phyloP scores from a whole-genome alignment of 306 rosid genomes.

The Begonia loranthoides region DNA sequence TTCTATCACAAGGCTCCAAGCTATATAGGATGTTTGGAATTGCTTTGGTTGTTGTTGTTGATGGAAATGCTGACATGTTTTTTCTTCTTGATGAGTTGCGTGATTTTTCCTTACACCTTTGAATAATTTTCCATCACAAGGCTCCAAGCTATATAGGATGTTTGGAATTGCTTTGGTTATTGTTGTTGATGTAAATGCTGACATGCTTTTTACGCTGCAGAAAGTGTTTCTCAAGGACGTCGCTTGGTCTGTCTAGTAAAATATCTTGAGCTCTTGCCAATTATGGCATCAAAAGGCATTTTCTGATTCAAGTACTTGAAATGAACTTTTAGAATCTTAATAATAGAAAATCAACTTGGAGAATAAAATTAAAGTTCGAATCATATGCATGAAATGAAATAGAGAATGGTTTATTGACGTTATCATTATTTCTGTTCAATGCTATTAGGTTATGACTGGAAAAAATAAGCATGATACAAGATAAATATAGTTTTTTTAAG shows the following conservation, averaged over 20 bases:
- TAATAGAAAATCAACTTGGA: background rate
- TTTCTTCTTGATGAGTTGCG: too few relatives aligned
- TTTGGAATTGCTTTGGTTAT: conserved; percentile 22
- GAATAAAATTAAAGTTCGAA: background rate
- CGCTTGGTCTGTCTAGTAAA: conserved; percentile 63
- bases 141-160: conserved; percentile 19
- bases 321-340: too few relatives aligned
- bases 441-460: too few relatives aligned
- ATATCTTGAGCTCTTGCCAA: conserved; percentile 51
- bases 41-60: conserved; percentile 16
- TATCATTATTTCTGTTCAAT: too few relatives aligned
- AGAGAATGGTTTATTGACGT: background rate
- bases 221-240: conserved; percentile 55
- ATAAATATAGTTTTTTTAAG: background rate
- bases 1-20: background rate
- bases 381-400: background rate
- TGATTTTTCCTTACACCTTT: rapidly evolving
- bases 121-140: too few relatives aligned
- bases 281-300: conserved; percentile 65
- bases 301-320: conserved; percentile 54
- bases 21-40: conserved; percentile 23
- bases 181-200: conserved; percentile 23
- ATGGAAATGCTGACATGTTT: conserved; percentile 28
- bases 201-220: conserved; percentile 64
- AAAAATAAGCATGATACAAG: background rate